Conservation (phyloP, 1,139 yeast species). For the Pichia sp. region DNA sequence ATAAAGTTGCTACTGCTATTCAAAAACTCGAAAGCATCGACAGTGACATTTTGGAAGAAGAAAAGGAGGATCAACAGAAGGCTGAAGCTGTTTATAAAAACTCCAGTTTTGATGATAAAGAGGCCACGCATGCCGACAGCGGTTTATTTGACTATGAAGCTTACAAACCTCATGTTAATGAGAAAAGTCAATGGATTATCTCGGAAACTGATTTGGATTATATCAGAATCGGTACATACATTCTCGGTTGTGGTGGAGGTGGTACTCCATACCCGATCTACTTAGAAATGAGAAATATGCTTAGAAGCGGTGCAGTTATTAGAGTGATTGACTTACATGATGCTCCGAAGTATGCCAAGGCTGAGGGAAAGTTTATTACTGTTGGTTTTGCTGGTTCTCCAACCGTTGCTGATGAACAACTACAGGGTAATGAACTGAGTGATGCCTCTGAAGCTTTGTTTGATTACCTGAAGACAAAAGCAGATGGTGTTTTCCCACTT, state of each 20-base stretch:
- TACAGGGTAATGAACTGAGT: neutral
- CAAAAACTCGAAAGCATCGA: neutral
- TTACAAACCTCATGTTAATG: neutral
- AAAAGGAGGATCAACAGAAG: neutral
- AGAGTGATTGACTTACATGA: neutral
- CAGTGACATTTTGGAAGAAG: neutral
- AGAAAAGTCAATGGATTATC: neutral
- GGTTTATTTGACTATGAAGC: neutral
- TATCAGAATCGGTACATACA: slow-evolving; percentile 2
- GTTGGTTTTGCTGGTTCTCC: neutral
- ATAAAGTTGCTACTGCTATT: neutral
- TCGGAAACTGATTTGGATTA: neutral
- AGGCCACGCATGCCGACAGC: neutral
- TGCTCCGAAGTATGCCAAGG: neutral
- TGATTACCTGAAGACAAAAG: neutral
- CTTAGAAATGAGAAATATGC: neutral
- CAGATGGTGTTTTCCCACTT: neutral
- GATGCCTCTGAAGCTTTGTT: neutral
- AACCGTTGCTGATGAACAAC: neutral
- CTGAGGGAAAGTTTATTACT: neutral
- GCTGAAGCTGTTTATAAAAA: neutral
- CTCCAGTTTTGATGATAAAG: neutral
- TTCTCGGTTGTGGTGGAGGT: slow-evolving; percentile 5
- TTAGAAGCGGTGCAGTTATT: neutral
- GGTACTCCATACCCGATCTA: neutral